Percentiles rank a stretch among this genome's conserved stretches.
Conservation (phyloP, 805 yeast species). For the Candida peoriensis region DNA sequence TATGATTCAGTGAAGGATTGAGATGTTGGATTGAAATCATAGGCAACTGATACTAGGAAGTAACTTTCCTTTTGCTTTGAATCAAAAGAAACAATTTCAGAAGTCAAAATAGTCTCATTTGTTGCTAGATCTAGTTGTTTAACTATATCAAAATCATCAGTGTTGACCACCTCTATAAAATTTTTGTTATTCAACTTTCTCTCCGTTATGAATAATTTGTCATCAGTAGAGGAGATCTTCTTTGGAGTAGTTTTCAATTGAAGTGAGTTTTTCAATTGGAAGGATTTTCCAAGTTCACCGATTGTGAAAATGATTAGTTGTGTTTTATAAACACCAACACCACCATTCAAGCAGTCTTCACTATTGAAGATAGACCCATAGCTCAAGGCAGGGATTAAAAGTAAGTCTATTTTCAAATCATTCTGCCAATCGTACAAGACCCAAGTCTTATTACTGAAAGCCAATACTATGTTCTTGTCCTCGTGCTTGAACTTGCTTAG, state of each 20-base stretch:
- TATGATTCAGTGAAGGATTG: slow-evolving; percentile 16
- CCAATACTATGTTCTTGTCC: slow-evolving; percentile 22
- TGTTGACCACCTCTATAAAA: slow-evolving; percentile 14
- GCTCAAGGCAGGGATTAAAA: slow-evolving; percentile 28
- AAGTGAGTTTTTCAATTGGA: slow-evolving; percentile 30
- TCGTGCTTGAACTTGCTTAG: slow-evolving; percentile 26
- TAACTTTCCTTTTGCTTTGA: slow-evolving; percentile 21
- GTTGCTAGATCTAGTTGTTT: slow-evolving; percentile 4
- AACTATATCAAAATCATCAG: slow-evolving; percentile 9
- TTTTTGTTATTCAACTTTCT: slow-evolving; percentile 2
- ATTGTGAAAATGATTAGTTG: slow-evolving; percentile 51
- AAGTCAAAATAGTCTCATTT: slow-evolving; percentile 11
- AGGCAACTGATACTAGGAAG: slow-evolving; percentile 42
- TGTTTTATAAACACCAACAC: slow-evolving; percentile 54
- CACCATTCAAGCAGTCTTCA: slow-evolving; percentile 57
- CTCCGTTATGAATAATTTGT: slow-evolving; percentile 17
- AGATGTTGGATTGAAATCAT: slow-evolving; percentile 9
- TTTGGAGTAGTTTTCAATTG: slow-evolving; percentile 49
- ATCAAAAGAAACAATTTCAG: slow-evolving; percentile 21
- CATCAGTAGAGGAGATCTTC: slow-evolving; percentile 27
- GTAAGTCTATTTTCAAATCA: slow-evolving; percentile 24
- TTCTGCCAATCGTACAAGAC: slow-evolving; percentile 22
- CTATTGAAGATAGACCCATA: slow-evolving; percentile 52
- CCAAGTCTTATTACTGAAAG: slow-evolving; percentile 32
- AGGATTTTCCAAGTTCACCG: slow-evolving; percentile 33